Evolutionary conservation across 345 rosid species (phyloP).

Genomic region (Pugionium dolabratum): DNA sequence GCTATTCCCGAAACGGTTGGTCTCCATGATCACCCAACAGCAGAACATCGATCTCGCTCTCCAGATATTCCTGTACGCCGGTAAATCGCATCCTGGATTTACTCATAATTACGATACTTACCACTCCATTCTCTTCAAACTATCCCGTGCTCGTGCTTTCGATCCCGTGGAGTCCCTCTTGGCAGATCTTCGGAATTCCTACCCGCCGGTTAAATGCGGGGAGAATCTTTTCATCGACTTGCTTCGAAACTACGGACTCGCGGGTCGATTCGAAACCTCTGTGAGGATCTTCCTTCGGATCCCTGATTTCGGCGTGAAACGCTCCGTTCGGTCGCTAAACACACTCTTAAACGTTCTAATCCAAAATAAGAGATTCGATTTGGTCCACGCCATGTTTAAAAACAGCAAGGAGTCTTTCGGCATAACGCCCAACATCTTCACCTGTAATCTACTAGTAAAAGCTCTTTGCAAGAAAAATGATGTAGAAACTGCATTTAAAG

Average conservation of each 20-base stretch:
- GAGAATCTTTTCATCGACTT: slow-evolving; percentile 69
- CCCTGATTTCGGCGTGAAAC: slow-evolving; percentile 55
- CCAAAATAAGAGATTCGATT: slow-evolving; percentile 63
- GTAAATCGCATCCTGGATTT: slow-evolving; percentile 68
- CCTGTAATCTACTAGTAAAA: slow-evolving; percentile 69
- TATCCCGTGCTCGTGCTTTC: slow-evolving; percentile 86
- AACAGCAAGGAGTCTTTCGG: slow-evolving; percentile 51
- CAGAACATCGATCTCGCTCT: slow-evolving; percentile 84
- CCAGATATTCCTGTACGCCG: slow-evolving; percentile 83
- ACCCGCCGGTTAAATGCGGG: slow-evolving; percentile 58
- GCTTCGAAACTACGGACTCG: slow-evolving; percentile 75
- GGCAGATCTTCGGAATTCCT: slow-evolving; percentile 49
- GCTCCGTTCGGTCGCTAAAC: slow-evolving; percentile 73
- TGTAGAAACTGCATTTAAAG: slow-evolving; percentile 56
- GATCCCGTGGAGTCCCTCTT: slow-evolving; percentile 63
- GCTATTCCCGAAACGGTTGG: slow-evolving; percentile 75
- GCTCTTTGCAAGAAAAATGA: slow-evolving; percentile 66
- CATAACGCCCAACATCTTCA: slow-evolving; percentile 71
- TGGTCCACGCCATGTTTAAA: slow-evolving; percentile 57
- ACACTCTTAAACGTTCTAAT: slow-evolving; percentile 76
- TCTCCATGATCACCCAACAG: slow-evolving; percentile 70
- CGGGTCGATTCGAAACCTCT: slow-evolving; percentile 57
- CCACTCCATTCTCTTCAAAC: slow-evolving; percentile 70
- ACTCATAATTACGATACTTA: slow-evolving; percentile 72
- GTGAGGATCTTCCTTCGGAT: slow-evolving; percentile 62